Evolutionary conservation across 2,329 filamentous ascomycete species (phyloP).

Genomic region (Colletotrichum musae): DNA sequence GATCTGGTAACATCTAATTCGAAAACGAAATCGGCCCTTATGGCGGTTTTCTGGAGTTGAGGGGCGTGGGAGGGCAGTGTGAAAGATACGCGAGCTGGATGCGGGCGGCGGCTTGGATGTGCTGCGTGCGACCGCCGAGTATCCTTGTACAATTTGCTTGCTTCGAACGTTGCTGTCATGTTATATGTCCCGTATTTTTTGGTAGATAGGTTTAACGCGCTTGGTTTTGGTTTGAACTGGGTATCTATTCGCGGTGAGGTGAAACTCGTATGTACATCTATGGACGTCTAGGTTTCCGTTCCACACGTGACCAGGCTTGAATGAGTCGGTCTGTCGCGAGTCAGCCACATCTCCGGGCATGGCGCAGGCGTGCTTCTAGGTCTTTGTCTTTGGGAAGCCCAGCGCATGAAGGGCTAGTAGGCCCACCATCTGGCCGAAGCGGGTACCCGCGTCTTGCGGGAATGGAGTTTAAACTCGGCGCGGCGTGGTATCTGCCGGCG

Average conservation of each 20-base stretch:
- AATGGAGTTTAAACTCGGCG: no score
- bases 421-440: not conserved
- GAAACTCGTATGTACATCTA: no score
- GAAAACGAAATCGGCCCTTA: conserved; percentile 30
- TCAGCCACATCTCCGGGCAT: not conserved
- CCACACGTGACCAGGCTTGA: not conserved
- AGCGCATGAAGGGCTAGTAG: not conserved
- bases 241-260: not conserved
- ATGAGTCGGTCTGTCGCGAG: not conserved
- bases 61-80: conserved; percentile 37
- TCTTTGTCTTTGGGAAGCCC: not conserved
- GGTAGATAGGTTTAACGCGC: conserved; percentile 41
- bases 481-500: not conserved
- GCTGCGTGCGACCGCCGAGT: conserved; percentile 25
- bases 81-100: conserved; percentile 36
- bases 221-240: conserved; percentile 30
- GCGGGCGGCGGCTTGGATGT: conserved; percentile 34
- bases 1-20: conserved; percentile 41
- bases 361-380: not conserved
- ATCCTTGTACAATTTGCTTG: conserved; percentile 41
- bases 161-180: conserved; percentile 39
- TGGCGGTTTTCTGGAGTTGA: conserved; percentile 39
- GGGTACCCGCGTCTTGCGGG: not conserved
- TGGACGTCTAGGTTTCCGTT: no score
- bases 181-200: conserved; percentile 37